Percentiles rank a stretch among this genome's conserved stretches.
phyloP scores from a whole-genome alignment of 129 eudicot species.

The Arctium lappa region DNA sequence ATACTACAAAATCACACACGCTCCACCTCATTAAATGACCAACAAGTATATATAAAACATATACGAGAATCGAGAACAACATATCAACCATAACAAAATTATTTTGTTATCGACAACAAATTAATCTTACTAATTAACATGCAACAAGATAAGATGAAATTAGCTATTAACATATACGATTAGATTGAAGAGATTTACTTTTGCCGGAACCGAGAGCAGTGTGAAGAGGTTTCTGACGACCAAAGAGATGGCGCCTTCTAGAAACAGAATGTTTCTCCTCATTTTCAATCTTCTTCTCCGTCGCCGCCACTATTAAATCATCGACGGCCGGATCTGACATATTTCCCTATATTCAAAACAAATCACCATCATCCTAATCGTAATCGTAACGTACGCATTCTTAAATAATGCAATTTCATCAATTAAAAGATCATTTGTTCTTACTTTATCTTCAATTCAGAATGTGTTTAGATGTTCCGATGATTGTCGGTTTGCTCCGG shows the following conservation, averaged over 20 bases:
- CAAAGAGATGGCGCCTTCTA: constrained; percentile 48
- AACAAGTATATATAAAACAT: neutral
- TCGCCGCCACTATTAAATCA: constrained; percentile 30
- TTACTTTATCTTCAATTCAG: constrained; percentile 25
- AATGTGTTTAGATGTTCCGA: constrained; percentile 21
- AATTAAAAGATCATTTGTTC: constrained; percentile 1
- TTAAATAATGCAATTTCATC: neutral
- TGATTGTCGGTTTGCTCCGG: constrained; percentile 19
- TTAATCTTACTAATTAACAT: neutral
- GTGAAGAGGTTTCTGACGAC: constrained; percentile 80
- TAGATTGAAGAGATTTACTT: constrained; percentile 34
- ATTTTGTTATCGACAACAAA: neutral
- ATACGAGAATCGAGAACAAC: neutral
- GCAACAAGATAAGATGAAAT: neutral
- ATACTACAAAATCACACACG: neutral
- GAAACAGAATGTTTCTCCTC: constrained; percentile 24
- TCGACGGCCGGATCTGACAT: constrained; percentile 38
- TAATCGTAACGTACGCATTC: neutral
- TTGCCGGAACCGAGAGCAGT: constrained; percentile 73
- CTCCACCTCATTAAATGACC: neutral
- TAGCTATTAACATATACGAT: neutral
- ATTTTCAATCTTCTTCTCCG: constrained; percentile 31
- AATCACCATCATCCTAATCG: neutral
- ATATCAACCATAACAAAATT: neutral
- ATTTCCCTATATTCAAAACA: constrained; percentile 1